phyloP scores from a whole-genome alignment of 768 basidiomycete species.

The Chalciporus pseudorubinellus region DNA sequence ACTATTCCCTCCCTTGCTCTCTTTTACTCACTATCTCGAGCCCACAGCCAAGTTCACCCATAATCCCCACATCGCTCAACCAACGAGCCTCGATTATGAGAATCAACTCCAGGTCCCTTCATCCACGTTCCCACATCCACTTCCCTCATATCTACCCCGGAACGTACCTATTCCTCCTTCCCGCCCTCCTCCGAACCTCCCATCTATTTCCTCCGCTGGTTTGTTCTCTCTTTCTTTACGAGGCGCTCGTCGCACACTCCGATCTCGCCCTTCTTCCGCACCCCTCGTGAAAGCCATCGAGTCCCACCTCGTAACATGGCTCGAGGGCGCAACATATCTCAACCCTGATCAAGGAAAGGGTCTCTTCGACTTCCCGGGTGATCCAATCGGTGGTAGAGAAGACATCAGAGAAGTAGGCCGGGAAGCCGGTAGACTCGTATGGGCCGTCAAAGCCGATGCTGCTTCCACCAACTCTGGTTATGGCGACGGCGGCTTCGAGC shows the following conservation, averaged over 20 bases:
- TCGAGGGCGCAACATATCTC: conserved; percentile 56
- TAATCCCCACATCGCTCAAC: conserved; percentile 70
- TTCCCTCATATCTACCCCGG: conserved; percentile 69
- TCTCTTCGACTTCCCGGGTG: conserved; percentile 37
- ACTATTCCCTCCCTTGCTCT: background rate
- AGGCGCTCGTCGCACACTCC: conserved; percentile 68
- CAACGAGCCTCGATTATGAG: conserved; percentile 54
- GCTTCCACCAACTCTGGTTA: background rate
- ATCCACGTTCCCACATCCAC: conserved; percentile 72
- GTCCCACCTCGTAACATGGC: conserved; percentile 59
- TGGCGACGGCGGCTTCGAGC: conserved; percentile 64
- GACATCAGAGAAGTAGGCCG: conserved; percentile 64
- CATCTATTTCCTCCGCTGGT: conserved; percentile 63
- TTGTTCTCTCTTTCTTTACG: conserved; percentile 74
- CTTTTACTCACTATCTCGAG: background rate
- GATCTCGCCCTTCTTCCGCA: conserved; percentile 50
- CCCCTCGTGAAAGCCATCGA: conserved; percentile 69
- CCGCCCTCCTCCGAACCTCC: conserved; percentile 40
- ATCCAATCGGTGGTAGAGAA: conserved; percentile 49
- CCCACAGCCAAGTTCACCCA: conserved; percentile 62
- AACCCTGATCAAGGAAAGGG: conserved; percentile 43
- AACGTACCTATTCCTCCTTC: conserved; percentile 50
- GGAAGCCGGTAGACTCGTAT: conserved; percentile 65
- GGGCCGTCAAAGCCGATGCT: conserved; percentile 46
- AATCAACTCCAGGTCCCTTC: conserved; percentile 42